A percentile compares a stretch with the other conserved stretches of the same genome.
Evolutionary conservation across 2,329 filamentous ascomycete species (phyloP).

Genomic region (Aureobasidium musti): DNA sequence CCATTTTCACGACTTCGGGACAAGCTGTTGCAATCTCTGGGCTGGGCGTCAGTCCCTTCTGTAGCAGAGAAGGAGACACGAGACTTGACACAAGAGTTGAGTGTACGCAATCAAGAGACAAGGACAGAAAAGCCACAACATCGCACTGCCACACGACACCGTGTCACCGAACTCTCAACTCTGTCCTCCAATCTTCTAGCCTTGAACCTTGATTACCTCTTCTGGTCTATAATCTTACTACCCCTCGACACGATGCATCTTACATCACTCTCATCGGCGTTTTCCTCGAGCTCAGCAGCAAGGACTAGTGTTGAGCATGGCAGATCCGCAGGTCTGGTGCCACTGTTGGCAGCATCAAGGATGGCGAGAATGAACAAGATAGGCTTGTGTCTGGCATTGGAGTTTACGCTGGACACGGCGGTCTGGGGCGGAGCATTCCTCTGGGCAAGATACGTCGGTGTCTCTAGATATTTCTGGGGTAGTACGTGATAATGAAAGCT

Average conservation of each 20-base stretch:
- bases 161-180: conserved; percentile 12
- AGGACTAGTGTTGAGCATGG: not conserved
- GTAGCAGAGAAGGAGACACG: not conserved
- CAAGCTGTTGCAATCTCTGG: not conserved
- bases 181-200: conserved; percentile 16
- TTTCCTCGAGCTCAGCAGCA: not conserved
- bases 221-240: conserved; percentile 15
- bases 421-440: conserved; percentile 29
- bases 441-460: conserved; percentile 23
- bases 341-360: not conserved
- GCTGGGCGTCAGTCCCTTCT: conserved; percentile 9
- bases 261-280: not conserved
- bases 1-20: conserved; percentile 1
- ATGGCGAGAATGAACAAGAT: conserved; percentile 24
- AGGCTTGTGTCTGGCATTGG: conserved; percentile 30
- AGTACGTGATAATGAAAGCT: not conserved
- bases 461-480: conserved; percentile 27
- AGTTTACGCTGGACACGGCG: conserved; percentile 26
- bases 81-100: not conserved
- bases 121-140: not conserved
- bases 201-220: conserved; percentile 11
- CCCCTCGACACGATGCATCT: conserved; percentile 20
- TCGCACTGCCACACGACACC: not conserved
- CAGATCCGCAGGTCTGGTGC: not conserved
- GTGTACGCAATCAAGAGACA: not conserved